Evolutionary conservation across 176 grass and related monocot species (phyloP).

Genomic region (Lolium multiflorum): DNA sequence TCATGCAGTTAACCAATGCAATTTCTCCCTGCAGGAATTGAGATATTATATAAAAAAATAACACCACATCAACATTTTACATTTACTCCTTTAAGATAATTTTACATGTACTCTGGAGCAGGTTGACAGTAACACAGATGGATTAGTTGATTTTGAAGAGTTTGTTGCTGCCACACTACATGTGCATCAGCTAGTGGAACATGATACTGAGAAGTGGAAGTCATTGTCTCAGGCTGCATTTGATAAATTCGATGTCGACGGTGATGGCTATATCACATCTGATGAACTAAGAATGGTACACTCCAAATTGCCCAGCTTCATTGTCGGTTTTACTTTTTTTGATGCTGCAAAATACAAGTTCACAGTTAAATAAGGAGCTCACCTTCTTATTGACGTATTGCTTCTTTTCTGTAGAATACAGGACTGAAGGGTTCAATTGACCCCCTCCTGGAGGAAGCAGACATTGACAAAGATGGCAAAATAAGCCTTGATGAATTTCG

Average conservation of each 20-base stretch:
- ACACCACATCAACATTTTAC: constrained; percentile 27
- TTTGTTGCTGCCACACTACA: constrained; percentile 95
- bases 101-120: constrained; percentile 47
- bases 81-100: background rate
- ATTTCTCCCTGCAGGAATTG: background rate
- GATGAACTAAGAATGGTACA: constrained; percentile 92
- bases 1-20: background rate
- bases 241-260: constrained; percentile 86
- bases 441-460: constrained; percentile 82
- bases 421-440: constrained; percentile 89
- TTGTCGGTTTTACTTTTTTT: constrained; percentile 9
- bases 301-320: background rate
- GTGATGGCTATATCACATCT: constrained; percentile 93
- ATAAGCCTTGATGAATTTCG: constrained; percentile 97
- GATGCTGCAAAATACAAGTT: background rate
- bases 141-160: constrained; percentile 90
- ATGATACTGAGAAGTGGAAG: constrained; percentile 83
- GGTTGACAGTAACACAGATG: constrained; percentile 98
- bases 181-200: constrained; percentile 86
- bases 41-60: background rate
- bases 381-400: constrained; percentile 12
- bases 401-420: constrained; percentile 66
- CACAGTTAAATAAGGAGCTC: background rate
- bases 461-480: constrained; percentile 94
- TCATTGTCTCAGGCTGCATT: constrained; percentile 84